A percentile compares a stretch with the other conserved stretches of the same genome.
phyloP scores from a whole-genome alignment of 164 flowering plant genomes.

The Taxillus chinensis region DNA sequence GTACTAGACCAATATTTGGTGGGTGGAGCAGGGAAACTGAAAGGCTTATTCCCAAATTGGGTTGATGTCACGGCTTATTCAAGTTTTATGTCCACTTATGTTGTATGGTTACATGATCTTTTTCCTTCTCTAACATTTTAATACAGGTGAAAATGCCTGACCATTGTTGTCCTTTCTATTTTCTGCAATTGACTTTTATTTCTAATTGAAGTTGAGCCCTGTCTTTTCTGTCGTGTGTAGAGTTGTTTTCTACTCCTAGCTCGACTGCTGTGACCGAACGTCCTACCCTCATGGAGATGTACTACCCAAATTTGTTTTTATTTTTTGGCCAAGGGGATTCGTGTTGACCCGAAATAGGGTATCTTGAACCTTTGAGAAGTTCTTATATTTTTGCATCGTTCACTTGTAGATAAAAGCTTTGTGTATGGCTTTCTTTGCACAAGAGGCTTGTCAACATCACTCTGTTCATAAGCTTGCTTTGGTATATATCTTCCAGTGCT shows the following conservation, averaged over 20 bases:
- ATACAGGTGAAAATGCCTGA: no score
- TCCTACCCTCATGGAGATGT: no score
- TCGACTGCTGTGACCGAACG: no score
- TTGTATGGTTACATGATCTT: constrained; percentile 23
- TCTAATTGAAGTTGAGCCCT: no score
- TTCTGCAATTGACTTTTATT: no score
- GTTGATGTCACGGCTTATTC: constrained; percentile 77
- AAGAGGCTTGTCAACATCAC: constrained; percentile 85
- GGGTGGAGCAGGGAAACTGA: constrained; percentile 41
- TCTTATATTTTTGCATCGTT: neutral
- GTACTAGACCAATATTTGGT: constrained; percentile 65
- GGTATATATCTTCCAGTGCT: constrained; percentile 30
- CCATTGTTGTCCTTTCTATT: no score
- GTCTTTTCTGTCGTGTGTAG: no score
- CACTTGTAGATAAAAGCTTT: constrained; percentile 71
- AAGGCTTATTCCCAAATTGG: constrained; percentile 74
- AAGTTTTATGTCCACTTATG: constrained; percentile 60
- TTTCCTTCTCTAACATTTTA: neutral
- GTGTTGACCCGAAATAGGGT: no score
- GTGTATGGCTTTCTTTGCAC: constrained; percentile 94
- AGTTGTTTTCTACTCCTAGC: no score
- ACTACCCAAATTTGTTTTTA: no score
- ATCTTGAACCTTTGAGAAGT: neutral
- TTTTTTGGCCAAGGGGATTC: no score
- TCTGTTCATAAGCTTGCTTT: constrained; percentile 85